phyloP scores from a whole-genome alignment of 306 rosid species.

The Notholithocarpus densiflorus region DNA sequence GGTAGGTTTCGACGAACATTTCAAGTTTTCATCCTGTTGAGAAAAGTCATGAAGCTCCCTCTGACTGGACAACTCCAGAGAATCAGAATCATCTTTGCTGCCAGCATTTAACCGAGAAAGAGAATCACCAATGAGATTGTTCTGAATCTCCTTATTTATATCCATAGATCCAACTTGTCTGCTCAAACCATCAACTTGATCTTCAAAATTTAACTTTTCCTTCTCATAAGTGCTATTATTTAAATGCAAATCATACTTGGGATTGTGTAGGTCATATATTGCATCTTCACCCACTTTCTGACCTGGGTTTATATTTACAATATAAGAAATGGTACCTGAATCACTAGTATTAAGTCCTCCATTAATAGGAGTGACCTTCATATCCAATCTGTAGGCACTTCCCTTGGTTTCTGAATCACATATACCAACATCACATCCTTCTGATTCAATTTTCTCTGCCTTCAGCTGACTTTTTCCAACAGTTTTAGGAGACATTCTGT shows the following conservation, averaged over 20 bases:
- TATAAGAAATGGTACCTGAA: neutral
- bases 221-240: constrained; percentile 18
- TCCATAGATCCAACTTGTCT: constrained; percentile 44
- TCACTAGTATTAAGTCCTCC: constrained; percentile 1
- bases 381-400: constrained; percentile 1
- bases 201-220: constrained; percentile 28
- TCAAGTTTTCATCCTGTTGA: constrained; percentile 14
- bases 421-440: constrained; percentile 14
- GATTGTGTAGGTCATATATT: neutral
- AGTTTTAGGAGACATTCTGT: constrained; percentile 14
- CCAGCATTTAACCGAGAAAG: constrained; percentile 28
- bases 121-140: constrained; percentile 21
- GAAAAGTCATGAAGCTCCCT: constrained; percentile 24
- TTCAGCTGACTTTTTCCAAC: constrained; percentile 16
- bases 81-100: constrained; percentile 30
- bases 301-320: neutral
- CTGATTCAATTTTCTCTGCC: constrained; percentile 16
- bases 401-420: constrained; percentile 20
- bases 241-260: constrained; percentile 24
- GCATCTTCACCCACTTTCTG: constrained; percentile 5
- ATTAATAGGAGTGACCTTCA: constrained; percentile 9
- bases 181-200: constrained; percentile 45
- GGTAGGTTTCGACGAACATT: constrained; percentile 6
- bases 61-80: constrained; percentile 20
- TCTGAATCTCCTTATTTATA: constrained; percentile 26